Conservation (phyloP, 73 alveolate species). For the Symbiodinium natans region DNA sequence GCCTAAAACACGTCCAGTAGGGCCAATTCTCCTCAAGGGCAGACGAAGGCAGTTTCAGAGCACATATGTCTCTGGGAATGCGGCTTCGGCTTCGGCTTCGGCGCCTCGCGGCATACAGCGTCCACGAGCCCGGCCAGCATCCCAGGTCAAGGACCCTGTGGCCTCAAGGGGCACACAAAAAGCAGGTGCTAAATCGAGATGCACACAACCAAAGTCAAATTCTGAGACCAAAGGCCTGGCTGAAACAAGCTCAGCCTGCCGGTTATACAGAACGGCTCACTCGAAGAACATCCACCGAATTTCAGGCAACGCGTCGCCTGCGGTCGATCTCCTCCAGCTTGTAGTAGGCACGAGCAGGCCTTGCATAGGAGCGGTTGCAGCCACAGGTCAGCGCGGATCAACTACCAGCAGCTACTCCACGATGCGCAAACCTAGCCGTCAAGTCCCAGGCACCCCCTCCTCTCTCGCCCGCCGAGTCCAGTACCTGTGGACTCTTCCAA, state of each 20-base stretch:
- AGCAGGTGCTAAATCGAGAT: background rate
- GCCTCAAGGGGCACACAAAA: background rate
- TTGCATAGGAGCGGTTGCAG: background rate
- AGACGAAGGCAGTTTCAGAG: background rate
- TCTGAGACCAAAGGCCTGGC: background rate
- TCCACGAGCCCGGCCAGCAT: constrained; percentile 91
- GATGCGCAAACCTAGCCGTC: background rate
- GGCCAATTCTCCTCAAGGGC: constrained; percentile 22
- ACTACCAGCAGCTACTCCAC: too few relatives aligned
- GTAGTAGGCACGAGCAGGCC: constrained; percentile 91
- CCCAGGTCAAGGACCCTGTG: constrained; percentile 68
- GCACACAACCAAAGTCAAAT: background rate
- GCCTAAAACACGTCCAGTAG: constrained; percentile 52
- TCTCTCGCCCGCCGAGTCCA: constrained; percentile 55
- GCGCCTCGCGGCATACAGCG: constrained; percentile 68
- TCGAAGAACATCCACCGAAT: too few relatives aligned
- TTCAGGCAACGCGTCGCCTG: too few relatives aligned
- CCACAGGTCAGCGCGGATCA: background rate
- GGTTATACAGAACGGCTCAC: too few relatives aligned
- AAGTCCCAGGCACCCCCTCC: constrained; percentile 59
- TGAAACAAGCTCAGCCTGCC: constrained; percentile 50
- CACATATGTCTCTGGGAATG: background rate
- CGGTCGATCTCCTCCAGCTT: constrained; percentile 65
- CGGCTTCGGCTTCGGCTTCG: background rate
- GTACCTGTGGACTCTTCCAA: constrained; percentile 1